Evolutionary conservation across 768 basidiomycete species (phyloP).

Genomic region (Psilocybe cubensis): DNA sequence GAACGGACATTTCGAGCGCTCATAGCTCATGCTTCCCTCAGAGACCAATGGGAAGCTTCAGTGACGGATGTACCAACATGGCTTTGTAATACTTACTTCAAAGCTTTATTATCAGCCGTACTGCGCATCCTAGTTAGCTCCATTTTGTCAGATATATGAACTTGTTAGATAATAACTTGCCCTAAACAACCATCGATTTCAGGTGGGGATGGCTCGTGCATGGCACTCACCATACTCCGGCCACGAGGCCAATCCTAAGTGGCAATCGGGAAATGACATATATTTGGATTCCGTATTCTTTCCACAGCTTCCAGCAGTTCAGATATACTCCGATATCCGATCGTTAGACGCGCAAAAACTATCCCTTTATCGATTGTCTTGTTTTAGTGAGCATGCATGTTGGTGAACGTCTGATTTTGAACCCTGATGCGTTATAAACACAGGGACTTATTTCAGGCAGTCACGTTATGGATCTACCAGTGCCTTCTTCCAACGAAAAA

Average conservation of each 20-base stretch:
- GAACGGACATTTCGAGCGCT: too few relatives aligned
- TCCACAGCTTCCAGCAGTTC: not conserved
- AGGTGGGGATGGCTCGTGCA: not conserved
- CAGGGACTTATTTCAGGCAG: not conserved
- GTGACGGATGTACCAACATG: too few relatives aligned
- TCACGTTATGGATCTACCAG: not conserved
- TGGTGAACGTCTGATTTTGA: not conserved
- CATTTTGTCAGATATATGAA: too few relatives aligned
- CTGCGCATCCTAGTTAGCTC: too few relatives aligned
- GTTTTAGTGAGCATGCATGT: not conserved
- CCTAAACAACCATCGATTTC: too few relatives aligned
- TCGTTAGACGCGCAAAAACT: not conserved
- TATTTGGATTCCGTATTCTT: not conserved
- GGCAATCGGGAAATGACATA: not conserved
- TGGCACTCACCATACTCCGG: not conserved
- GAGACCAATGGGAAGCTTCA: too few relatives aligned
- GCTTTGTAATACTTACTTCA: too few relatives aligned
- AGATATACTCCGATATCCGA: not conserved
- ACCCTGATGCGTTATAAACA: not conserved
- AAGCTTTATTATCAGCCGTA: too few relatives aligned
- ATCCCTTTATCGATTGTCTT: not conserved
- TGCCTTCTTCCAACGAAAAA: not conserved
- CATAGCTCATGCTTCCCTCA: too few relatives aligned
- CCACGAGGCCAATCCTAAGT: constrained; percentile 1
- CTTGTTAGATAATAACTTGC: too few relatives aligned